Evolutionary conservation across 2,329 filamentous ascomycete species (phyloP), one percentile per base, ranked within the genome.

Genomic region (Aspergillus floridensis): DNA sequence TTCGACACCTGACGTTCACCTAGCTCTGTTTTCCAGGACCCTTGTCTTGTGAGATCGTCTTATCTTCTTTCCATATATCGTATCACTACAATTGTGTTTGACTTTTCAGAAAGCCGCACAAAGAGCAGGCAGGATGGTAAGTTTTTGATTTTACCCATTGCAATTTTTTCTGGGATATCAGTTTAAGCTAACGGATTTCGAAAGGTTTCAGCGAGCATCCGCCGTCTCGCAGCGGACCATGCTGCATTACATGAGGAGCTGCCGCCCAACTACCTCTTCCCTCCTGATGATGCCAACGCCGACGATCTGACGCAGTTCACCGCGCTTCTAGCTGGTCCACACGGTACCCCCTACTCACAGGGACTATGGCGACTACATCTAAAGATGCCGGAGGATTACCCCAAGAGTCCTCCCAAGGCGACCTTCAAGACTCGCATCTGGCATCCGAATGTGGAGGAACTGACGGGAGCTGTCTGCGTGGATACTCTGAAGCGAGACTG

Each of bases 401-500:
- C 79, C 7, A 73, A 74, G 60, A 80, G 72, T 61, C 78, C 72
- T 54, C 79, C 75, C 50, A 87, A 84, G 46, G 86, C 85, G 2
- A 79, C 80, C 32, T 88, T 88, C 68, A 80, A 79, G 56, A 88
- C 85, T 2, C 78, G 81, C 5, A 83, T 88, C 63, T 88, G 84
- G 80, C 86, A 88, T 65, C 86, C 86, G 0, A 88, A 88, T 66
- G 82, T 88, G 53, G 85, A 88, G 62, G 83, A 86, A 55, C 75
- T 78, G n/a, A 84, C 82, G 0, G 86, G 86, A 5, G 82, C 81
- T 0, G 84, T 88, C 3, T 88, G 86, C 61, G 83, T 88, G 3
- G 86, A 88, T 73, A 88, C 86, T 2, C 68, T 88, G 49, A 88
- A 88, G 74, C 77, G 84, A 50, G 86, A 87, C 65, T 88, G 86